These are phyloP conservation scores for Corynascus novoguineensis DNA, from an alignment of 495 filamentous ascomycete genomes.

Conservation along the genomic window DNA sequence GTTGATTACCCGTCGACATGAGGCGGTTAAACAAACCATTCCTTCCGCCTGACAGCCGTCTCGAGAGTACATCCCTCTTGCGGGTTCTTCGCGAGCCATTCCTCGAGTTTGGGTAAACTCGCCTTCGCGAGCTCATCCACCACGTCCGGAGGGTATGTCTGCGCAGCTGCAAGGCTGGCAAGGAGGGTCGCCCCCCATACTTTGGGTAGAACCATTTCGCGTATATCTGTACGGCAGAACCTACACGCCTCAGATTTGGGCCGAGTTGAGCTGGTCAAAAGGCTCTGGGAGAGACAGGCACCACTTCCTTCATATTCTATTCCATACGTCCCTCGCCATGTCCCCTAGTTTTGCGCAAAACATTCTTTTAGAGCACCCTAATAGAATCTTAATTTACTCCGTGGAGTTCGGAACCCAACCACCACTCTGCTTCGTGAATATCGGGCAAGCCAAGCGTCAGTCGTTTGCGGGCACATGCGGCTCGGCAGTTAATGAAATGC, in stretches of 20 bases:
- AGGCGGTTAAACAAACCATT: slow-evolving; percentile 17
- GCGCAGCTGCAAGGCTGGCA: neutral
- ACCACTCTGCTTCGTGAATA: neutral
- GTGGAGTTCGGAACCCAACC: neutral
- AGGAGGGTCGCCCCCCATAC: neutral
- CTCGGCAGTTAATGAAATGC: neutral
- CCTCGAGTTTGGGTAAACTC: slow-evolving; percentile 19
- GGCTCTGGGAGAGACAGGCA: too few relatives aligned
- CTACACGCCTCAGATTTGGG: neutral
- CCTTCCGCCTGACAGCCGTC: slow-evolving; percentile 18
- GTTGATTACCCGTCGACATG: neutral
- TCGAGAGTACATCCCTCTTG: slow-evolving; percentile 23
- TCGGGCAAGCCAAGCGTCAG: neutral
- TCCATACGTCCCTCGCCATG: neutral
- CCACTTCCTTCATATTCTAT: too few relatives aligned
- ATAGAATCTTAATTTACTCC: neutral
- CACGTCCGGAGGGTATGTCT: slow-evolving; percentile 17
- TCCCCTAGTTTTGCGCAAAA: neutral
- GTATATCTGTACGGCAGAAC: neutral
- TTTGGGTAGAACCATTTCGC: neutral
- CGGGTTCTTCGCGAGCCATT: slow-evolving; percentile 25
- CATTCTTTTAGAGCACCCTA: neutral
- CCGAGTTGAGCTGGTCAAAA: too few relatives aligned
- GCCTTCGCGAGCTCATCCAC: slow-evolving; percentile 16
- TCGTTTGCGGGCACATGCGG: neutral